Conservation (phyloP, 805 yeast species). For the Saccharomycopsis sp. region DNA sequence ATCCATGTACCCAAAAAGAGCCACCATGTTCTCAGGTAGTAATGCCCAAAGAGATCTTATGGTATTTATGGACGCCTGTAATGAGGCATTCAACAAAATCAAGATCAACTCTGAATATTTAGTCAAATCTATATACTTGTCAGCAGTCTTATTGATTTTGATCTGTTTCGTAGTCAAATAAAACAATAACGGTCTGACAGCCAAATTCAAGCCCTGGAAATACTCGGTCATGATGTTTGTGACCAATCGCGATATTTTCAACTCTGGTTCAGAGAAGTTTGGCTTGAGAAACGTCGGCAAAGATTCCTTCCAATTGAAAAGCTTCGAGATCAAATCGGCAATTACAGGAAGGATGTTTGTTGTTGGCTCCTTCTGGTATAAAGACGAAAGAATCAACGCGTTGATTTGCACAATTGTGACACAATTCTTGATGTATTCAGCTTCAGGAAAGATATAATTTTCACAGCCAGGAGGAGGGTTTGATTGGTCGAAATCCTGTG, state of each 20-base stretch:
- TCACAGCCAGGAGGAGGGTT: slow-evolving; percentile 54
- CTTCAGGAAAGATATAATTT: slow-evolving; percentile 69
- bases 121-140: slow-evolving; percentile 56
- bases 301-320: slow-evolving; percentile 60
- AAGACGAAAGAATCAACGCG: slow-evolving; percentile 60
- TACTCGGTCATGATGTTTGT: slow-evolving; percentile 78
- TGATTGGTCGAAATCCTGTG: slow-evolving; percentile 63
- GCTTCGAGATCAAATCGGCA: slow-evolving; percentile 58
- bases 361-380: slow-evolving; percentile 71
- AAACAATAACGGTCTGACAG: slow-evolving; percentile 69
- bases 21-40: slow-evolving; percentile 74
- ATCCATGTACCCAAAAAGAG: slow-evolving; percentile 82
- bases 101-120: slow-evolving; percentile 61
- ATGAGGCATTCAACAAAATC: slow-evolving; percentile 66
- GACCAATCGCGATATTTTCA: slow-evolving; percentile 56
- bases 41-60: slow-evolving; percentile 69
- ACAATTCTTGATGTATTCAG: slow-evolving; percentile 70
- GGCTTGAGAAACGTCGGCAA: slow-evolving; percentile 60
- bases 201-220: slow-evolving; percentile 74
- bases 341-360: slow-evolving; percentile 70
- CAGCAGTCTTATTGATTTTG: slow-evolving; percentile 39
- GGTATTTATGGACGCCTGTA: slow-evolving; percentile 75
- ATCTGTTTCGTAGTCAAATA: slow-evolving; percentile 69
- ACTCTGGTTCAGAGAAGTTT: slow-evolving; percentile 48
- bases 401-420: slow-evolving; percentile 74